These are phyloP conservation scores for Danielozyma ontarioensis DNA, from an alignment of 805 yeast genomes.

Conservation along the genomic window DNA sequence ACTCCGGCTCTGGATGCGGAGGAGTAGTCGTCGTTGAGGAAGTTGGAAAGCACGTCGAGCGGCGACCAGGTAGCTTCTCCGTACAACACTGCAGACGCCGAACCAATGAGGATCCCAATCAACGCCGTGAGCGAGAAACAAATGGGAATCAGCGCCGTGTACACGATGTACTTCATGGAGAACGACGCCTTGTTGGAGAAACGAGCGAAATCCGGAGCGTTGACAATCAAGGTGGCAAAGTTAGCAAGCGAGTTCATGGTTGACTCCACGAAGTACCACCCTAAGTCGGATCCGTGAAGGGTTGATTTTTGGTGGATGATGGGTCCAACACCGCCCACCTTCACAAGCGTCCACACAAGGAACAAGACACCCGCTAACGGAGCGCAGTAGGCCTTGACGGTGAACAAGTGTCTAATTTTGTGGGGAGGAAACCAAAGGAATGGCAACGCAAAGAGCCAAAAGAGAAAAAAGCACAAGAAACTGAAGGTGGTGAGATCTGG, in stretches of 20 bases:
- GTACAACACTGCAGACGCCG: conserved; percentile 66
- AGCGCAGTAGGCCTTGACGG: conserved; percentile 70
- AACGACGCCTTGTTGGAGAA: conserved; percentile 52
- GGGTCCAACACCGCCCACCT: conserved; percentile 76
- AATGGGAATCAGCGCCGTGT: conserved; percentile 63
- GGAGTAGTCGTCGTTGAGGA: conserved; percentile 41
- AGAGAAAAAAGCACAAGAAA: conserved; percentile 72
- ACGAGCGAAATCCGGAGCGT: conserved; percentile 87
- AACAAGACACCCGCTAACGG: conserved; percentile 84
- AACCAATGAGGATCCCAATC: conserved; percentile 79
- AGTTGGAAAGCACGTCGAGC: conserved; percentile 63
- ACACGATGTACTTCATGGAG: conserved; percentile 35
- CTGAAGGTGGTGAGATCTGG: conserved; percentile 67
- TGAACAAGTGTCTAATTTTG: conserved; percentile 74
- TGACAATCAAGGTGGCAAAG: conserved; percentile 83
- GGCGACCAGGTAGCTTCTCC: conserved; percentile 82
- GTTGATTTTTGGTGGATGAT: conserved; percentile 53
- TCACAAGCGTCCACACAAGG: conserved; percentile 76
- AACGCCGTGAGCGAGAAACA: conserved; percentile 77
- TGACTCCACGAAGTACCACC: conserved; percentile 79
- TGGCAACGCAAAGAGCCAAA: conserved; percentile 77
- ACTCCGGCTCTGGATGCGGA: conserved; percentile 74
- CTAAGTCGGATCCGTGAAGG: conserved; percentile 56
- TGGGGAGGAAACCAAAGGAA: conserved; percentile 81
- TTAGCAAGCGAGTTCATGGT: conserved; percentile 79